Percentiles rank a stretch among this genome's conserved stretches.
These are phyloP conservation scores for Fusarium hostae DNA, from an alignment of 2,329 filamentous ascomycete genomes.

Conservation along the genomic window DNA sequence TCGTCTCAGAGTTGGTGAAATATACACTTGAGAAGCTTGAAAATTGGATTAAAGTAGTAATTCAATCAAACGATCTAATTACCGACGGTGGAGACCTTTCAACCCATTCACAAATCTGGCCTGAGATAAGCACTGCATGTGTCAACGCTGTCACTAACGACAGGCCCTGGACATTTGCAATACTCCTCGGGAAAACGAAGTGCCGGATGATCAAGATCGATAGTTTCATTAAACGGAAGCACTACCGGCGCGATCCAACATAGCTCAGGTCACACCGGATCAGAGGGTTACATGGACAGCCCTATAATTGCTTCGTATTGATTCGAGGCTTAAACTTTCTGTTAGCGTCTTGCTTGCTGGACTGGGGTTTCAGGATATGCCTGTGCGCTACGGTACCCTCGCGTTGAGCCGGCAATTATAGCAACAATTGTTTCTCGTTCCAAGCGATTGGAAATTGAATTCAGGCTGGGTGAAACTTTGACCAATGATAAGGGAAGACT, in stretches of 20 bases:
- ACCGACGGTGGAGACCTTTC: background rate
- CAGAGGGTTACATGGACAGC: background rate
- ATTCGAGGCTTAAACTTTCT: background rate
- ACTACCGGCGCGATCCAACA: background rate
- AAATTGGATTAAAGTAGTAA: background rate
- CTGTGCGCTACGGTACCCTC: background rate
- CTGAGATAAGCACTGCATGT: background rate
- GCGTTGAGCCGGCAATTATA: background rate
- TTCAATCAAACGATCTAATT: rapidly evolving
- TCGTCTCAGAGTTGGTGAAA: background rate
- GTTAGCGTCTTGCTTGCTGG: background rate
- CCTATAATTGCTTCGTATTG: background rate
- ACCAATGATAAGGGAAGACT: background rate
- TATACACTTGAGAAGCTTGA: background rate
- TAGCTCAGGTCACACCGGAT: background rate
- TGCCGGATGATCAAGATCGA: background rate
- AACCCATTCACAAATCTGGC: no score
- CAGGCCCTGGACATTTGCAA: background rate
- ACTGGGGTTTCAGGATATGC: background rate
- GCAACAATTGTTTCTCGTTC: background rate
- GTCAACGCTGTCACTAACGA: no score
- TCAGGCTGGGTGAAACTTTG: background rate
- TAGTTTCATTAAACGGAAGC: background rate
- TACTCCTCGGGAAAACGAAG: background rate
- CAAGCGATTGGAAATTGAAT: background rate